Conservation (phyloP, 73 alveolate genomes). For the Paramecium tetraurelia region DNA sequence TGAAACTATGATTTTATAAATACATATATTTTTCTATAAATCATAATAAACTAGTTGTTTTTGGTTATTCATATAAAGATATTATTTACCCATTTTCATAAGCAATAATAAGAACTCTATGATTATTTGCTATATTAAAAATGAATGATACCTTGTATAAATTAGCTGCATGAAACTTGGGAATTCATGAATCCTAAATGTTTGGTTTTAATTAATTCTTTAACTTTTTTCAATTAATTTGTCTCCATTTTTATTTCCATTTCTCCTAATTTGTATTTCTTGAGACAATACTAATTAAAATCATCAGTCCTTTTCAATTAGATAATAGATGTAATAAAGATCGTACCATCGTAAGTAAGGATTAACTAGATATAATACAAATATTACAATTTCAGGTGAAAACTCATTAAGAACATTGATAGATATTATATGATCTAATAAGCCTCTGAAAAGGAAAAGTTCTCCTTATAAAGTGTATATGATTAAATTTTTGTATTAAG, state of each 20-base stretch:
- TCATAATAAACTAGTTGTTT: neutral
- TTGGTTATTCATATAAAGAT: neutral
- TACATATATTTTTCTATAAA: neutral
- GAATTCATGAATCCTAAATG: neutral
- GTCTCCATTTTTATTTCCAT: neutral
- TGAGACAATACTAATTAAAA: neutral
- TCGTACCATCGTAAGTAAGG: neutral
- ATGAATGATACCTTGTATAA: neutral
- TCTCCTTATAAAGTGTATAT: constrained; percentile 15
- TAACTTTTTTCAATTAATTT: neutral
- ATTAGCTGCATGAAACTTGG: neutral
- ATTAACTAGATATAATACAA: neutral
- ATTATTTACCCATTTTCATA: constrained; percentile 11
- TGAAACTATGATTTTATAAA: neutral
- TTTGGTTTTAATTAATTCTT: neutral
- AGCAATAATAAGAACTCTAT: neutral
- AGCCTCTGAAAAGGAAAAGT: neutral
- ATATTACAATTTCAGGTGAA: neutral
- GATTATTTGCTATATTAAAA: neutral
- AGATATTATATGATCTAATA: neutral
- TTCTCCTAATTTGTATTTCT: neutral
- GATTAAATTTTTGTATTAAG: neutral
- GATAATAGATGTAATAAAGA: neutral
- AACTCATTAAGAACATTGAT: neutral
- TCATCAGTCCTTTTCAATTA: neutral